Evolutionary conservation across 2,329 filamentous ascomycete species (phyloP).

Genomic region (Colletotrichum caudatum): DNA sequence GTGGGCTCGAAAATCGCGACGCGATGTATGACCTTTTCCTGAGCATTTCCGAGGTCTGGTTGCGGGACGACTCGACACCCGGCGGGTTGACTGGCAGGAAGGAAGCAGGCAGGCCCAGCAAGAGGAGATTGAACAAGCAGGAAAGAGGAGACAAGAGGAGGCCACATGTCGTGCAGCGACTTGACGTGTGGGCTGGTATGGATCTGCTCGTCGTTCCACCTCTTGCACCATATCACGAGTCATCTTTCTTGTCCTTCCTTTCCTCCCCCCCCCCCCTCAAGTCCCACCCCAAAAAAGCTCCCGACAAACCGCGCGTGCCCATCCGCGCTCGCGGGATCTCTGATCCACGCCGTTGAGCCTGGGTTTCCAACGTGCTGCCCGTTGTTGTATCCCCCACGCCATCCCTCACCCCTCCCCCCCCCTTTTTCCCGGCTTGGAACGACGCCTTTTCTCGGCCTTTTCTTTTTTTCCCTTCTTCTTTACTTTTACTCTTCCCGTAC

Average conservation of each 20-base stretch:
- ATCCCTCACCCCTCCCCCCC: not conserved
- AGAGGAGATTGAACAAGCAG: constrained; percentile 1
- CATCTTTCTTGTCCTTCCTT: not conserved
- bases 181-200: not conserved
- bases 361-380: constrained; percentile 9
- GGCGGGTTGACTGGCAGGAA: not conserved
- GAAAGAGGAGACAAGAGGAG: constrained; percentile 12
- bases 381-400: constrained; percentile 10
- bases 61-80: not conserved
- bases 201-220: not conserved
- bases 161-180: constrained; percentile 12
- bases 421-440: not conserved
- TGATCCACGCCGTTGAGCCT: constrained; percentile 32
- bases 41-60: constrained; percentile 25
- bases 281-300: not conserved
- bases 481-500: not conserved
- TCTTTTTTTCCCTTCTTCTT: not conserved
- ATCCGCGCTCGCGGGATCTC: constrained; percentile 15
- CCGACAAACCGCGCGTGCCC: not conserved
- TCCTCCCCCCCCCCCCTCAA: not conserved
- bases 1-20: not conserved
- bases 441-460: not conserved
- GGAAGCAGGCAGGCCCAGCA: not conserved
- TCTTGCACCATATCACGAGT: not conserved
- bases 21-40: constrained; percentile 16